Percentiles rank a stretch among this genome's conserved stretches.
These are phyloP conservation scores for Arthrobotrys sphaeroides DNA, from an alignment of 2,329 filamentous ascomycete genomes.

Conservation along the genomic window DNA sequence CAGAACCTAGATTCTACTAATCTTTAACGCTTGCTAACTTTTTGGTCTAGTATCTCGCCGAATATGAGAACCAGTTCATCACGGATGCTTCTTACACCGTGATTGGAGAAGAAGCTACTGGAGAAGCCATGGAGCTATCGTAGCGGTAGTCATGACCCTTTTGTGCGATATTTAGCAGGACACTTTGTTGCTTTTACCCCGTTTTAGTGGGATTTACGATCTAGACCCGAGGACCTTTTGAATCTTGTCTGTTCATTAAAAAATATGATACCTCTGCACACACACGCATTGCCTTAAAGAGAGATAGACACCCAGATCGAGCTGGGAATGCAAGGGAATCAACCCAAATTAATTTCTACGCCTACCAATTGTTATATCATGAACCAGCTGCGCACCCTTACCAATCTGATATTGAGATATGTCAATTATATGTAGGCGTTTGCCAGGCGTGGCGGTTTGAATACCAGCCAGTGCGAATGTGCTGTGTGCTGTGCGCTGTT, in stretches of 20 bases:
- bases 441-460: too few relatives aligned
- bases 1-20: background rate
- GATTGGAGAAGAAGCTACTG: constrained; percentile 38
- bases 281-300: background rate
- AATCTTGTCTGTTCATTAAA: background rate
- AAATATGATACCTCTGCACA: constrained; percentile 21
- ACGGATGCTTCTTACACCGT: constrained; percentile 43
- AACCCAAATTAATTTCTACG: too few relatives aligned
- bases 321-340: background rate
- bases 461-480: too few relatives aligned
- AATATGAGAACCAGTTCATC: constrained; percentile 52
- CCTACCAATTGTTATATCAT: too few relatives aligned
- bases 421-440: too few relatives aligned
- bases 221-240: constrained; percentile 1
- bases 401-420: too few relatives aligned
- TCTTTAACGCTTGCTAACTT: background rate
- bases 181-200: background rate
- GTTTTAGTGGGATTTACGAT: constrained; percentile 1
- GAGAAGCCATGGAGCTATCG: constrained; percentile 49
- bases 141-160: constrained; percentile 12
- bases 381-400: too few relatives aligned
- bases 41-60: constrained; percentile 26
- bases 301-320: too few relatives aligned
- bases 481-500: background rate
- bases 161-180: constrained; percentile 31